phyloP scores from a whole-genome alignment of 2,329 filamentous ascomycete species.

The Magnaporthiopsis poae region DNA sequence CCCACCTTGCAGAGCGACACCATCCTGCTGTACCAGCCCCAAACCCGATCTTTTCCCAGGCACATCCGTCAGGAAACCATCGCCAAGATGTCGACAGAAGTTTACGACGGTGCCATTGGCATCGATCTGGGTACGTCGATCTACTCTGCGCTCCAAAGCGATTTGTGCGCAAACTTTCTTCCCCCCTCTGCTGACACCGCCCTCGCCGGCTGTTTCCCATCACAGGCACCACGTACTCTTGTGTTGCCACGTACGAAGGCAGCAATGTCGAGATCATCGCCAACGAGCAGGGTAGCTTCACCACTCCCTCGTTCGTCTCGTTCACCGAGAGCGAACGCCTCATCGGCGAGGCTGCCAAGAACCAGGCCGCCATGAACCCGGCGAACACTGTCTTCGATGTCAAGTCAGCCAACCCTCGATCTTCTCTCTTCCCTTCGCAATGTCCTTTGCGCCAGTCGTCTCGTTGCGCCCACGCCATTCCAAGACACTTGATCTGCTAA shows the following conservation, averaged over 20 bases:
- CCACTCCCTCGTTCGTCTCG: constrained; percentile 96
- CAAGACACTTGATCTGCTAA: constrained; percentile 7
- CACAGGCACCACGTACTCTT: constrained; percentile 96
- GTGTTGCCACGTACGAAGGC: constrained; percentile 98
- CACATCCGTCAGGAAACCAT: constrained; percentile 13
- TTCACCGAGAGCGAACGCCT: constrained; percentile 98
- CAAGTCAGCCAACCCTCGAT: constrained; percentile 56
- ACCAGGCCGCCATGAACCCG: constrained; percentile 99
- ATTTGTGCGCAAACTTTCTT: constrained; percentile 12
- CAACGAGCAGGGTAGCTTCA: constrained; percentile 99
- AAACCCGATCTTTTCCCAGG: constrained; percentile 3
- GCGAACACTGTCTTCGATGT: constrained; percentile 97
- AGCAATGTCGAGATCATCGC: constrained; percentile 99
- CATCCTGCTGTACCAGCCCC: constrained; percentile 3
- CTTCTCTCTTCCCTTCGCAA: neutral
- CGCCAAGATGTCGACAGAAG: constrained; percentile 83
- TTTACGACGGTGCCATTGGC: constrained; percentile 99
- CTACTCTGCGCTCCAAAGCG: constrained; percentile 9
- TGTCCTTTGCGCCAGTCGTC: neutral
- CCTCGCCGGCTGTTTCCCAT: constrained; percentile 6
- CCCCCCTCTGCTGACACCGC: constrained; percentile 7
- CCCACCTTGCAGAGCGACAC: neutral
- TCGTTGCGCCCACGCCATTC: neutral
- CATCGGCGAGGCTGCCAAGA: constrained; percentile 99
- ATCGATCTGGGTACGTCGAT: constrained; percentile 85